Conservation (phyloP, 2,329 filamentous ascomycete genomes). For the Penicillium occitanis region DNA sequence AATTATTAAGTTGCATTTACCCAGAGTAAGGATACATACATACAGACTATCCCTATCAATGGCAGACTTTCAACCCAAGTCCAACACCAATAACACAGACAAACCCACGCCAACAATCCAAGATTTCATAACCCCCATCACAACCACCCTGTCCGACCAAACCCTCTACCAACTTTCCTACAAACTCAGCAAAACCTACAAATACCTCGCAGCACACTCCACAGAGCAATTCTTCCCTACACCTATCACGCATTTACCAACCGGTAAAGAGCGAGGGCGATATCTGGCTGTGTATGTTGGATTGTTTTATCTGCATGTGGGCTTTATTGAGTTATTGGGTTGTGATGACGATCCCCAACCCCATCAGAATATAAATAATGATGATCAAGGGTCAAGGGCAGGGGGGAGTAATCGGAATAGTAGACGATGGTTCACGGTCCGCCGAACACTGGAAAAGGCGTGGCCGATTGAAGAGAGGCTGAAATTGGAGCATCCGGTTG, state of each 20-base stretch:
- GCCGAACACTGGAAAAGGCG: conserved; percentile 64
- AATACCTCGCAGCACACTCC: conserved; percentile 37
- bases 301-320: conserved; percentile 53
- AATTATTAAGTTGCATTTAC: neutral
- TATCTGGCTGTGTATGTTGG: conserved; percentile 57
- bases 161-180: conserved; percentile 39
- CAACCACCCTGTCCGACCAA: conserved; percentile 2
- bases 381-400: neutral
- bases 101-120: conserved; percentile 5
- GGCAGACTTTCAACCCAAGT: neutral
- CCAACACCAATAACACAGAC: neutral
- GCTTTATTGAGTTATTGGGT: conserved; percentile 52
- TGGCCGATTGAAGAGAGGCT: conserved; percentile 74
- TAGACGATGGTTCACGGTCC: conserved; percentile 50
- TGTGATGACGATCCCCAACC: conserved; percentile 28
- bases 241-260: conserved; percentile 43
- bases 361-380: neutral
- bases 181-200: conserved; percentile 38
- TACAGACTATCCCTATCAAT: neutral
- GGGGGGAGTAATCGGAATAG: neutral
- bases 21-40: neutral
- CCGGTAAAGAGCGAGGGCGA: conserved; percentile 52
- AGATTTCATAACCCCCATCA: conserved; percentile 16
- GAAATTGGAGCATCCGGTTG: conserved; percentile 68
- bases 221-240: conserved; percentile 46